Base-by-base conservation (phyloP, 129 eudicot genomes). In the Kitagawia praeruptora region DNA sequence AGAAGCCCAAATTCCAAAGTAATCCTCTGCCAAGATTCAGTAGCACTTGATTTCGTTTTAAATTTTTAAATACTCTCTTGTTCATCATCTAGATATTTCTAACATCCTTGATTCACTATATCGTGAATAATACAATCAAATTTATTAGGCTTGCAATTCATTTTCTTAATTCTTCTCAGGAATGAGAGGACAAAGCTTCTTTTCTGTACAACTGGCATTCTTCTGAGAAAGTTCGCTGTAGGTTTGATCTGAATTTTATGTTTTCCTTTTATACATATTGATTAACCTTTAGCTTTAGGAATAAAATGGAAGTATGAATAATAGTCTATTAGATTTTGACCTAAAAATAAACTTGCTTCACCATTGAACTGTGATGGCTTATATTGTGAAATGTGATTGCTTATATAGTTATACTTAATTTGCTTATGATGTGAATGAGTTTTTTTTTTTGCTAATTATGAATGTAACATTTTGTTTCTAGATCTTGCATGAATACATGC, bases 201-300 rank as follows among this genome's bases (percentile, higher is more conserved):
- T 41, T 95, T 95, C 84, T 95, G 99, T 85, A 95, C 99, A 39
- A 95, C 99, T 69, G 99, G 99, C 76, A 95, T 95, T 85, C 96
- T 95, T 82, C 80, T 92, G 84, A 85, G 99, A 90, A 93, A 88
- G 90, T 77, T 95, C 67, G 90, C 87, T 87, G 99, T 95, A 84
- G 6, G 96, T 80, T 28, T 83, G 53, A 75, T 74, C 84, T 79
- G 37, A 75, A 53, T 63, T 44, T 49, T 28, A 45, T 34, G 70
- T 73, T 72, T 77, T 70, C 3, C 41, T 23, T 53, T 79, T 70
- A 49, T 78, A 21, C 66, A 40, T 58, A n/a, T 8, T 40, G 27
- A 19, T 14, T 21, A 19, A 71, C 13, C 75, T 27, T 74, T n/a
- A 14, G 48, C 37, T 45, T 5, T 66, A 18, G 39, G 72, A 18